These are phyloP conservation scores for Vaccinium myrtillus DNA, from an alignment of 148 eudicot species.

Conservation along the genomic window DNA sequence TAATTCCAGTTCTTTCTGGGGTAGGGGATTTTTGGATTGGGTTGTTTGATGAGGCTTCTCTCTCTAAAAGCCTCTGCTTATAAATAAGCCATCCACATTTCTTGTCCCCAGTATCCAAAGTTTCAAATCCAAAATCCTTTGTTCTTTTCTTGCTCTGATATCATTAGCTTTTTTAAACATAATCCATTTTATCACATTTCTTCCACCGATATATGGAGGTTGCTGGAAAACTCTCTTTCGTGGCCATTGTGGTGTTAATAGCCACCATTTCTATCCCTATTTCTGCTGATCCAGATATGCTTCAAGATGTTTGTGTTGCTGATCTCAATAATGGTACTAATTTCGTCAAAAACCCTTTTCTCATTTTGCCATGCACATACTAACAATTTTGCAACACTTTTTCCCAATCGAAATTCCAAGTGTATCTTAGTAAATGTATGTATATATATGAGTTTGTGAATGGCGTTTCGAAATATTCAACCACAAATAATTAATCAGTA, in stretches of 20 bases:
- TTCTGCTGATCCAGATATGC: slow-evolving; percentile 41
- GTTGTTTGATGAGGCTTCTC: no score
- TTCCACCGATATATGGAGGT: not conserved
- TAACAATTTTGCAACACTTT: not conserved
- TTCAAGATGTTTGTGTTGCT: no score
- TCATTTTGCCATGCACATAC: slow-evolving; percentile 20
- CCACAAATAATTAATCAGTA: no score
- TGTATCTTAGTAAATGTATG: not conserved
- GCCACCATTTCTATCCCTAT: slow-evolving; percentile 15
- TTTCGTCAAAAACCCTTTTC: not conserved
- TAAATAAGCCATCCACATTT: not conserved
- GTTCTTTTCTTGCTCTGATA: not conserved
- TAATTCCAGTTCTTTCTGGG: not conserved
- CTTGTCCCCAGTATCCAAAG: no score
- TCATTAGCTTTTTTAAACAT: not conserved
- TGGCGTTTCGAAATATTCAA: not conserved
- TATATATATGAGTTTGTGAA: no score
- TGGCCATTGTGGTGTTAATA: slow-evolving; percentile 13
- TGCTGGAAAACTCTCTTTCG: not conserved
- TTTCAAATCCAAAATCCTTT: not conserved
- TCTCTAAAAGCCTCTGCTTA: not conserved
- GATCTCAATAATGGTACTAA: no score
- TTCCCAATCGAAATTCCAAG: no score
- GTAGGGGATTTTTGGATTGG: not conserved
- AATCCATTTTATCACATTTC: not conserved